phyloP scores from a whole-genome alignment of 139 green algal species.

The Chlorella sorokiniana region DNA sequence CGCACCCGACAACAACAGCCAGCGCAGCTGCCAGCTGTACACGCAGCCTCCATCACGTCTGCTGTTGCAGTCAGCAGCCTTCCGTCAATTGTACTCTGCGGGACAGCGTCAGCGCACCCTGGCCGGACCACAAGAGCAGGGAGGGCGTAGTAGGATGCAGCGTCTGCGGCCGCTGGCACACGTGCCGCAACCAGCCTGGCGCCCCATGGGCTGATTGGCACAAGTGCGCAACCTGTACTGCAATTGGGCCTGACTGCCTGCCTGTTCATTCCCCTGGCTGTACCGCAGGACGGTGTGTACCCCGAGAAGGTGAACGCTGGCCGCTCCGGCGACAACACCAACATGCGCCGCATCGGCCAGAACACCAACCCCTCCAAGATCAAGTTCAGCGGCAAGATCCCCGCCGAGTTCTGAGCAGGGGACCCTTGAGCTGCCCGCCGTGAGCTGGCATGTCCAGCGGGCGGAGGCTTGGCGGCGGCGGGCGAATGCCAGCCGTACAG shows the following conservation, averaged over 20 bases:
- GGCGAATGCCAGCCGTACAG: no score
- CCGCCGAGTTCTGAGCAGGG: slow-evolving; percentile 28
- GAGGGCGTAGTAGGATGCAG: neutral
- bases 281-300: slow-evolving; percentile 90
- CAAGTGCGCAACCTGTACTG: no score
- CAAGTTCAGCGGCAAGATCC: slow-evolving; percentile 86
- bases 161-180: neutral
- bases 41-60: neutral
- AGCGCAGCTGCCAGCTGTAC: neutral
- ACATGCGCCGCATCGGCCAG: slow-evolving; percentile 93
- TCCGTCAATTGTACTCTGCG: no score
- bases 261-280: neutral
- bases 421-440: neutral
- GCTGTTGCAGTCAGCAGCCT: neutral
- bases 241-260: no score
- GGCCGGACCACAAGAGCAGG: neutral
- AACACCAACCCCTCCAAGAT: slow-evolving; percentile 91
- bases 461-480: neutral
- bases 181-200: neutral
- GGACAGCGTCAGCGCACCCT: no score
- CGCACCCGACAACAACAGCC: no score
- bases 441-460: no score
- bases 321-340: slow-evolving; percentile 84
- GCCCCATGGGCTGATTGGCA: neutral
- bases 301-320: slow-evolving; percentile 99